Evolutionary conservation across 2,329 filamentous ascomycete genomes (phyloP), one percentile per base, ranked within the genome.

Genomic region (Coleophoma crateriformis): DNA sequence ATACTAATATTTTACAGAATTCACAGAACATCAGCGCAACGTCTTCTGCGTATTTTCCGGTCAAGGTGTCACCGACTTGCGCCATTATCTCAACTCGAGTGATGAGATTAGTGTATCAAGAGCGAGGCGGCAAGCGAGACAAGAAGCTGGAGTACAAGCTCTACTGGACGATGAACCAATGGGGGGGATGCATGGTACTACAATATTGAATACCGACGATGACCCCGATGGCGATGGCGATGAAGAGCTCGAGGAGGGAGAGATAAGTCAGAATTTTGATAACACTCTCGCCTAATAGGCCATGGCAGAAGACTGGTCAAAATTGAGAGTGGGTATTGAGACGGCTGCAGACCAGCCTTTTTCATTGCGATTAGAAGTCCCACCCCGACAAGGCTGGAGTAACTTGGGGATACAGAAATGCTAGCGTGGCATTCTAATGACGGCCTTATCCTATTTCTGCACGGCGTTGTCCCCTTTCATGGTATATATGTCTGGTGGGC

Each of bases 41-140:
- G 90, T 97, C 7, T 99, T 99, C 66, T 99, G 94, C 64, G 94
- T 99, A 48, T 99, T 99, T 68, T 96, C 91, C 2, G 92, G 94
- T 6, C 78, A 81, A 22, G 91, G 91, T 49, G 92, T 99, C 2
- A 74, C 75, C 39, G 80, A 81, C 38, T 80, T 99, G 22, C 85
- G 92, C 39, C 78, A 85, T 27, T 88, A 90, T 63, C 76, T 99
- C 37, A 95, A 78, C 84, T 87, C 46, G n/a, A 46, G 42, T 20
- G 8, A 37, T 11, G 52, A 84, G 13, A 76, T 47, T 88, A 71
- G 49, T 79, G 15, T 38, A 7, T n/a, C 8, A 7, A 38, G 13
- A 17, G 35, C 35, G 4, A 14, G 35, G 13, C 35, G 35, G 13
- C 35, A 38, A n/a, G 35, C 35, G 14, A 38, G 35, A 38, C 13